Evolutionary conservation across 169 alveolate genomes (phyloP), one percentile per base, ranked within the genome.

Genomic region (Plasmodium cynomolgi): DNA sequence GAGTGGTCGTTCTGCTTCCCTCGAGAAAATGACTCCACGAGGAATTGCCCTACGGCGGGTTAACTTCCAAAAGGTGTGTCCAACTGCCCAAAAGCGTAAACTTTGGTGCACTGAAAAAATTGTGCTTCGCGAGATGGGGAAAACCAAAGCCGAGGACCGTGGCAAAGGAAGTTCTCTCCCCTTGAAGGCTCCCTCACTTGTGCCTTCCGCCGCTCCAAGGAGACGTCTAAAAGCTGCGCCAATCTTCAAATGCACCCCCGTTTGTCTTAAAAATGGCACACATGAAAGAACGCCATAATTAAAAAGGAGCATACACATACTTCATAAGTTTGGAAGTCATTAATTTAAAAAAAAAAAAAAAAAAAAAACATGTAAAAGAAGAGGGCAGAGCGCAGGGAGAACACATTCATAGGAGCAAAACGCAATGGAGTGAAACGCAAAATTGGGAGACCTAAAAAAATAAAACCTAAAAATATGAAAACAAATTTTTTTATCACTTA

Each of bases 401-500:
- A 72, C 41, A 71, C 33, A 72, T 13, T 11, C 41, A 72, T 31
- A 31, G 37, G 41, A 72, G 20, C 81, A 72, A 13, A 72, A 72
- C n/a, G 31, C 8, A 62, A 62, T 23, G 31, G 9, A 62, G 31
- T 23, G 31, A 62, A 62, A 23, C 8, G 23, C n/a, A 72, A 31
- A 50, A 50, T 50, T 50, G 62, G 62, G 62, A 50, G 33, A 75
- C 56, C 29, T 39, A 39, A 34, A 75, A 75, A 75, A 33, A 34
- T 75, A 33, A 68, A 68, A 68, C 39, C 77, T 68, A 68, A 68
- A 68, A 68, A 68, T 68, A 26, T 68, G n/a, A 68, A 68, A 68
- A 68, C 31, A 68, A 68, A 29, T 68, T 5, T 20, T 68, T 68
- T 68, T 68, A 68, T 68, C n/a, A 68, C 77, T 68, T 68, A 68